phyloP scores from a whole-genome alignment of 1,139 yeast genomes.

The Nakaseomyces bracarensis region DNA sequence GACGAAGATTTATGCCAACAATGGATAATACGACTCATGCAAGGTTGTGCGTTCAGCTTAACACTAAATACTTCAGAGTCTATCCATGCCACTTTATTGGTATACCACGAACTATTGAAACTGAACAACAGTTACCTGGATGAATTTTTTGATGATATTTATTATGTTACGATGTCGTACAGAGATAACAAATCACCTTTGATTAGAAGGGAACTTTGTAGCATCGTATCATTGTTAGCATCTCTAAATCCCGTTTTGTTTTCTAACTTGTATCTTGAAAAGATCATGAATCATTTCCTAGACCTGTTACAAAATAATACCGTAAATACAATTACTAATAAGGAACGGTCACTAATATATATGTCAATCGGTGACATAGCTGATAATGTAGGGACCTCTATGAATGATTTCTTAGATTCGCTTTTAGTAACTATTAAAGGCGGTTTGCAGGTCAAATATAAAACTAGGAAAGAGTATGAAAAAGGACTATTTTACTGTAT shows the following conservation, averaged over 20 bases:
- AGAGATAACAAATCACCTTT: slow-evolving; percentile 70
- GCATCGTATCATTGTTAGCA: slow-evolving; percentile 75
- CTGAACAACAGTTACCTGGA: slow-evolving; percentile 59
- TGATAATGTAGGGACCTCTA: slow-evolving; percentile 73
- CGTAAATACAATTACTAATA: slow-evolving; percentile 19
- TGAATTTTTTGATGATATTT: slow-evolving; percentile 67
- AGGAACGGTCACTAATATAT: slow-evolving; percentile 68
- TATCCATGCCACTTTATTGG: slow-evolving; percentile 78
- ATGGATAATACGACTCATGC: slow-evolving; percentile 68
- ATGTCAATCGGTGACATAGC: slow-evolving; percentile 83
- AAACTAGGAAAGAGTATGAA: slow-evolving; percentile 64
- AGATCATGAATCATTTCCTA: slow-evolving; percentile 69
- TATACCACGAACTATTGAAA: slow-evolving; percentile 66
- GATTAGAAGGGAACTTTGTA: slow-evolving; percentile 75
- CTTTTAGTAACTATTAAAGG: slow-evolving; percentile 77
- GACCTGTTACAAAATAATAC: slow-evolving; percentile 68
- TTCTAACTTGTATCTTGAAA: slow-evolving; percentile 72
- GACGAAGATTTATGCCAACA: slow-evolving; percentile 61
- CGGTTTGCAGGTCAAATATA: slow-evolving; percentile 64
- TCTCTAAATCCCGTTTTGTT: slow-evolving; percentile 68
- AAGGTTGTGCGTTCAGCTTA: slow-evolving; percentile 48
- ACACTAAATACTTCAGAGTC: slow-evolving; percentile 50
- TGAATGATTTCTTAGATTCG: slow-evolving; percentile 84
- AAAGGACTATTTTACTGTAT: slow-evolving; percentile 86
- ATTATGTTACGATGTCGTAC: slow-evolving; percentile 69